Percentiles rank a stretch among this genome's conserved stretches.
Evolutionary conservation across 768 basidiomycete genomes (phyloP).

Genomic region (Termitomyces heimii): DNA sequence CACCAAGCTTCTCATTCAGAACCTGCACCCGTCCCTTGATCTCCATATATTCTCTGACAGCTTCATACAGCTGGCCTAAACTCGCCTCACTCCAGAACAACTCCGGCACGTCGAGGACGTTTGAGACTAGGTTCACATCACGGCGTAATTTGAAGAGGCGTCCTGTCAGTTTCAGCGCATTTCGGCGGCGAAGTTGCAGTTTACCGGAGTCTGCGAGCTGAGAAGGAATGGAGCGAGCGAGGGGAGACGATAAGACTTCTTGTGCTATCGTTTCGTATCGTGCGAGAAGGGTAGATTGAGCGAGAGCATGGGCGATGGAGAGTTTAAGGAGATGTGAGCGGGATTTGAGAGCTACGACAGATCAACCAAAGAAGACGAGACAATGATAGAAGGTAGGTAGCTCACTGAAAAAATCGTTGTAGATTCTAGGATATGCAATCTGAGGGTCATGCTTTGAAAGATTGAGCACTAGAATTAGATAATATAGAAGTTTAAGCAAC

Average conservation of each 20-base stretch:
- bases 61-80: conserved; percentile 83
- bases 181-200: conserved; percentile 67
- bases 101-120: conserved; percentile 90
- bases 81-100: conserved; percentile 95
- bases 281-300: conserved; percentile 89
- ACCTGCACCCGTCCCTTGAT: conserved; percentile 77
- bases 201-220: conserved; percentile 77
- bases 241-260: conserved; percentile 69
- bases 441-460: conserved; percentile 68
- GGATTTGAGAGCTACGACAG: conserved; percentile 73
- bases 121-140: conserved; percentile 88
- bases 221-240: conserved; percentile 75
- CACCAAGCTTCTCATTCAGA: conserved; percentile 82
- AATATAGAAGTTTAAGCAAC: conserved; percentile 19
- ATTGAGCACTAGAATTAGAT: neutral
- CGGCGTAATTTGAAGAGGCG: conserved; percentile 81
- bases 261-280: conserved; percentile 79
- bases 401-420: conserved; percentile 95
- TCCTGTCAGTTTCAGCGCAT: conserved; percentile 85
- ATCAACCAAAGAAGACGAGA: neutral
- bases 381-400: neutral
- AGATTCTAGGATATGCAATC: conserved; percentile 85
- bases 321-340: conserved; percentile 87
- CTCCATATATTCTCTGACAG: conserved; percentile 93
- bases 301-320: conserved; percentile 91